Percentiles rank a stretch among this genome's conserved stretches.
Evolutionary conservation across 208 protist genomes (phyloP).

Genomic region (Endotrypanum monterogeii): DNA sequence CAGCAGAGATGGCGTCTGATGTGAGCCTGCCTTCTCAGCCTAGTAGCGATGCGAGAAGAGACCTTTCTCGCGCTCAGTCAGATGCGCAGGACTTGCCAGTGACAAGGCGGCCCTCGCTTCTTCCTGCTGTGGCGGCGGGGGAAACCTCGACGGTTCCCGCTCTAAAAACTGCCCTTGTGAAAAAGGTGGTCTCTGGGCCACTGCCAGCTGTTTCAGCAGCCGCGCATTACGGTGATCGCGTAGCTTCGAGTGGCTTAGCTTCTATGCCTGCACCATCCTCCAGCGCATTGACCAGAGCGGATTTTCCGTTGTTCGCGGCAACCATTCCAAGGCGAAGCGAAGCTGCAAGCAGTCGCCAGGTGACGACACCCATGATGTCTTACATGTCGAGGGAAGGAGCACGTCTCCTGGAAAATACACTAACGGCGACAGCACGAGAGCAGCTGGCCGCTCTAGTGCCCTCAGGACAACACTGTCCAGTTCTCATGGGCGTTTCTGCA

Average conservation of each 20-base stretch:
- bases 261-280: not conserved
- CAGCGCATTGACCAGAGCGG: not conserved
- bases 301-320: not conserved
- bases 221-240: not conserved
- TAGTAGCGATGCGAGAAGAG: not conserved
- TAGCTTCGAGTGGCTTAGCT: not conserved
- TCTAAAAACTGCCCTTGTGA: too few relatives aligned
- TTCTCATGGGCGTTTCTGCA: not conserved
- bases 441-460: slow-evolving; percentile 1
- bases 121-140: not conserved
- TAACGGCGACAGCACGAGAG: not conserved
- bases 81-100: not conserved
- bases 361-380: not conserved
- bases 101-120: not conserved
- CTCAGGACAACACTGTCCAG: not conserved
- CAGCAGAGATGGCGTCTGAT: not conserved
- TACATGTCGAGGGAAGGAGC: not conserved
- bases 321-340: not conserved
- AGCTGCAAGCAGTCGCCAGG: not conserved
- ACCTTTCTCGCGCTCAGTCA: not conserved
- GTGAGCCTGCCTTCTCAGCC: not conserved
- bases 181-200: not conserved
- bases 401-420: not conserved
- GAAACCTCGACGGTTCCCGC: not conserved
- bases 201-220: not conserved